Percentiles rank a stretch among this genome's conserved stretches.
Conservation (phyloP, 2,329 filamentous ascomycete species). For the Ramularia collo-cygni region DNA sequence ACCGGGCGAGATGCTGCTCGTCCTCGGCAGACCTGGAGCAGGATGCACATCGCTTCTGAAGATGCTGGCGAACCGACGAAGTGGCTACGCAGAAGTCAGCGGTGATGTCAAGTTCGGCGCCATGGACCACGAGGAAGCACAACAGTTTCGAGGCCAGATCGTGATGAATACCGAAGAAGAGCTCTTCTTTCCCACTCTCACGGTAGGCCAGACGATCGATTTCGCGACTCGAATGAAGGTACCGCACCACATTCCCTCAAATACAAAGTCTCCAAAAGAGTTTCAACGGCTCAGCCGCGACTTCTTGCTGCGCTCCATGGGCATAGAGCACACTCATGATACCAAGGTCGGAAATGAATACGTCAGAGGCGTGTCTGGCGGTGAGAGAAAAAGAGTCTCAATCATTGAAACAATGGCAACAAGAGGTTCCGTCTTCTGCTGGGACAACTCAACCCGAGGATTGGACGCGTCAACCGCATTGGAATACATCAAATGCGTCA, state of each 20-base stretch:
- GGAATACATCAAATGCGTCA: slow-evolving; percentile 47
- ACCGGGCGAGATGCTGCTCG: slow-evolving; percentile 41
- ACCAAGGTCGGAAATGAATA: slow-evolving; percentile 64
- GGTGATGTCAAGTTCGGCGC: slow-evolving; percentile 53
- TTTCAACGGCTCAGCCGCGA: slow-evolving; percentile 43
- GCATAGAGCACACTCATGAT: slow-evolving; percentile 52
- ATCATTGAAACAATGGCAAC: slow-evolving; percentile 59
- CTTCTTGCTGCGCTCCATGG: slow-evolving; percentile 52
- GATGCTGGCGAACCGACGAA: slow-evolving; percentile 56
- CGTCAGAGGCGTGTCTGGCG: slow-evolving; percentile 60
- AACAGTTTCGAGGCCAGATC: slow-evolving; percentile 38
- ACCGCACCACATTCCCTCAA: slow-evolving; percentile 35
- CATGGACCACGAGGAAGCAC: slow-evolving; percentile 35
- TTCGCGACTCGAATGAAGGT: slow-evolving; percentile 48
- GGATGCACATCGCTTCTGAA: slow-evolving; percentile 65
- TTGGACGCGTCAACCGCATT: slow-evolving; percentile 60
- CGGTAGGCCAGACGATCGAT: slow-evolving; percentile 48
- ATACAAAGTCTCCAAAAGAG: slow-evolving; percentile 34
- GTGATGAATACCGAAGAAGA: slow-evolving; percentile 42
- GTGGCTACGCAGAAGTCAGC: slow-evolving; percentile 35
- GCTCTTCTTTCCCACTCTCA: slow-evolving; percentile 49
- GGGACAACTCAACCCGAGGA: slow-evolving; percentile 62
- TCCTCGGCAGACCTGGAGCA: slow-evolving; percentile 22
- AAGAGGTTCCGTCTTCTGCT: slow-evolving; percentile 54
- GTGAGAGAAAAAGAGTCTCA: slow-evolving; percentile 62